Percentiles rank a stretch among this genome's conserved stretches.
Evolutionary conservation across 2,329 filamentous ascomycete species (phyloP).

Genomic region (Diplocarpon rosae): DNA sequence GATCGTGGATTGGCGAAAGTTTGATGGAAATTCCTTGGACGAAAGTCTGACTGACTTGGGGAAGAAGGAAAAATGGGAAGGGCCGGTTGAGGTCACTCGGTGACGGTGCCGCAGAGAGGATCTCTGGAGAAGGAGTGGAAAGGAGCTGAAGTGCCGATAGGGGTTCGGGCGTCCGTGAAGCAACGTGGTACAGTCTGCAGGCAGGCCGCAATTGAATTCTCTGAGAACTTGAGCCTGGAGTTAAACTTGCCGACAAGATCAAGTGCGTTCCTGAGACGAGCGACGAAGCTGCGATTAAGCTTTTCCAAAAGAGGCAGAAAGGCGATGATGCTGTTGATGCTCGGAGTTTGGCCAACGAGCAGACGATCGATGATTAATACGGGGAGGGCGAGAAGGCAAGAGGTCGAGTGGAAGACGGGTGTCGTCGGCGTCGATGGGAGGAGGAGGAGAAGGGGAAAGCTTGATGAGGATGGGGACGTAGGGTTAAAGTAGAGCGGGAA

Average conservation of each 20-base stretch:
- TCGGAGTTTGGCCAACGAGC: slow-evolving; percentile 9
- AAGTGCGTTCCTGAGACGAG: slow-evolving; percentile 6
- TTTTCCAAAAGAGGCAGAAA: slow-evolving; percentile 4
- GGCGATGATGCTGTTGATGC: slow-evolving; percentile 1
- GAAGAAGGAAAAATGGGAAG: slow-evolving; percentile 11
- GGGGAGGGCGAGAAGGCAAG: slow-evolving; percentile 3
- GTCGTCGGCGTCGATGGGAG: background rate
- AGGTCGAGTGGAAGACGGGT: slow-evolving; percentile 1
- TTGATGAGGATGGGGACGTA: background rate
- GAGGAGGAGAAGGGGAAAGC: slow-evolving; percentile 2
- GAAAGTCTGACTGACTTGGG: slow-evolving; percentile 16
- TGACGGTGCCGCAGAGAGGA: slow-evolving; percentile 14
- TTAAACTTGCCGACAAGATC: background rate
- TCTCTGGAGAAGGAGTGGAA: slow-evolving; percentile 19
- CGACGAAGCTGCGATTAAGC: slow-evolving; percentile 14
- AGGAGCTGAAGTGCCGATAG: slow-evolving; percentile 20
- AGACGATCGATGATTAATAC: slow-evolving; percentile 18
- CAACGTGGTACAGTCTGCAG: slow-evolving; percentile 6
- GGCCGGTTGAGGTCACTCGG: slow-evolving; percentile 15
- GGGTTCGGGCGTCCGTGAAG: slow-evolving; percentile 25
- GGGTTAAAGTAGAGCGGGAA: no score
- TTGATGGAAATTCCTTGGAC: slow-evolving; percentile 5
- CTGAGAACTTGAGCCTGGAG: background rate
- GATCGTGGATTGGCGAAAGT: slow-evolving; percentile 14
- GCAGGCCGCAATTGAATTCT: slow-evolving; percentile 16